phyloP scores from a whole-genome alignment of 225 moss, liverwort and hornwort genomes.

The Bryum argenteum region DNA sequence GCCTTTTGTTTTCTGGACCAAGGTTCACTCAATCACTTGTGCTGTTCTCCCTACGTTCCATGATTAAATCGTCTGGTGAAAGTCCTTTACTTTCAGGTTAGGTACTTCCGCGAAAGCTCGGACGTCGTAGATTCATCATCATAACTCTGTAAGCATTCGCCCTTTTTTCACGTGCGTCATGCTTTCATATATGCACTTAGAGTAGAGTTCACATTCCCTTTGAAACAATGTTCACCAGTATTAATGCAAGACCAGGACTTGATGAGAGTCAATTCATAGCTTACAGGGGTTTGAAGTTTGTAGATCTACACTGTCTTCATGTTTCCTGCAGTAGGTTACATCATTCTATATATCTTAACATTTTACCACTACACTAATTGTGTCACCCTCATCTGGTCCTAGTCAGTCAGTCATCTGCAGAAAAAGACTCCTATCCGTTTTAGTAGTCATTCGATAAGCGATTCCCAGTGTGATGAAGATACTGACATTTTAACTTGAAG shows the following conservation, averaged over 20 bases:
- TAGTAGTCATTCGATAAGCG: not conserved
- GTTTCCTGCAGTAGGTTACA: not conserved
- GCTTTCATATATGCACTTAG: not conserved
- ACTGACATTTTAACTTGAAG: not conserved
- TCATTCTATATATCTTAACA: too few relatives aligned
- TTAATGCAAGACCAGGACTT: not conserved
- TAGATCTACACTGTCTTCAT: not conserved
- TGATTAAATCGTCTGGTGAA: not conserved
- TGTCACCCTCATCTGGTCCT: too few relatives aligned
- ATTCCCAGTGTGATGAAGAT: not conserved
- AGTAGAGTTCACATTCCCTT: not conserved
- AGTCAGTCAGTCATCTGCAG: too few relatives aligned
- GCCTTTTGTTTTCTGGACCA: slow-evolving; percentile 20
- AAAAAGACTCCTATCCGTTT: too few relatives aligned
- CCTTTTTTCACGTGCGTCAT: not conserved
- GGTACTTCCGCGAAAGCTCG: not conserved
- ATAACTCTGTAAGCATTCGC: not conserved
- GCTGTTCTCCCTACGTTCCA: not conserved
- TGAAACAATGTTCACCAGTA: not conserved
- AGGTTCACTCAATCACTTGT: not conserved
- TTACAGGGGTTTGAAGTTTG: not conserved
- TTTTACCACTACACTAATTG: too few relatives aligned
- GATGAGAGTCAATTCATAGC: not conserved
- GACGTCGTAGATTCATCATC: not conserved
- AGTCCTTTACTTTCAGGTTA: not conserved